Evolutionary conservation across 345 rosid genomes (phyloP).

Genomic region (Camelina laxa): DNA sequence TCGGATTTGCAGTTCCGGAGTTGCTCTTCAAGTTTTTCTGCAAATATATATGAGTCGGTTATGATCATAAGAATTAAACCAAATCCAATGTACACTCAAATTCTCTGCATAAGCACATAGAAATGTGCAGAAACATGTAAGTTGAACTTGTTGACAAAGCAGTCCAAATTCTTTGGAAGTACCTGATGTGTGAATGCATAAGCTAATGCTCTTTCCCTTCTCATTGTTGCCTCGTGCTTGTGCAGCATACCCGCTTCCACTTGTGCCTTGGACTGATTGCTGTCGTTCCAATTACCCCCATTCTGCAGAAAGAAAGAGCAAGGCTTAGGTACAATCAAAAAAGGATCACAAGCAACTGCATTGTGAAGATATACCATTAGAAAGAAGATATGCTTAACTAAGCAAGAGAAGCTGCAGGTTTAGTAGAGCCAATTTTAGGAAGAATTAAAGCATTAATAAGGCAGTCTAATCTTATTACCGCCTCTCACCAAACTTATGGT

Average conservation of each 20-base stretch:
- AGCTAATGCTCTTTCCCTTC: slow-evolving; percentile 92
- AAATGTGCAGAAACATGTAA: too few species aligned
- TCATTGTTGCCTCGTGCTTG: slow-evolving; percentile 85
- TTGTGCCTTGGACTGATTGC: slow-evolving; percentile 85
- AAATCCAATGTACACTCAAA: not conserved
- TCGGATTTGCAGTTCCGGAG: slow-evolving; percentile 50
- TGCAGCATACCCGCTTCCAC: slow-evolving; percentile 68
- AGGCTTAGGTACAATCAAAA: not conserved
- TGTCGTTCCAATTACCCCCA: slow-evolving; percentile 85
- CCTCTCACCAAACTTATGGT: not conserved
- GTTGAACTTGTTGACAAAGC: too few species aligned
- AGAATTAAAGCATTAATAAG: not conserved
- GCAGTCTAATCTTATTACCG: not conserved
- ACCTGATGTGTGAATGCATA: slow-evolving; percentile 95
- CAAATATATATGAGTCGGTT: slow-evolving; percentile 21
- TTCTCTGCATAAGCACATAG: too few species aligned
- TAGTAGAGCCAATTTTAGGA: not conserved
- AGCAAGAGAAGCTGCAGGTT: not conserved
- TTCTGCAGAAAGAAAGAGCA: slow-evolving; percentile 48
- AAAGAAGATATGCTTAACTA: slow-evolving; percentile 3
- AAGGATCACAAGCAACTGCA: not conserved
- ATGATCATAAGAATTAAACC: slow-evolving; percentile 19
- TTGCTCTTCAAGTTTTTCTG: slow-evolving; percentile 84
- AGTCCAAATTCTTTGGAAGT: not conserved
- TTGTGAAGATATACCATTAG: not conserved